Evolutionary conservation across 2,329 filamentous ascomycete genomes (phyloP), one percentile per base, ranked within the genome.

Genomic region (Microascus cirrosus): DNA sequence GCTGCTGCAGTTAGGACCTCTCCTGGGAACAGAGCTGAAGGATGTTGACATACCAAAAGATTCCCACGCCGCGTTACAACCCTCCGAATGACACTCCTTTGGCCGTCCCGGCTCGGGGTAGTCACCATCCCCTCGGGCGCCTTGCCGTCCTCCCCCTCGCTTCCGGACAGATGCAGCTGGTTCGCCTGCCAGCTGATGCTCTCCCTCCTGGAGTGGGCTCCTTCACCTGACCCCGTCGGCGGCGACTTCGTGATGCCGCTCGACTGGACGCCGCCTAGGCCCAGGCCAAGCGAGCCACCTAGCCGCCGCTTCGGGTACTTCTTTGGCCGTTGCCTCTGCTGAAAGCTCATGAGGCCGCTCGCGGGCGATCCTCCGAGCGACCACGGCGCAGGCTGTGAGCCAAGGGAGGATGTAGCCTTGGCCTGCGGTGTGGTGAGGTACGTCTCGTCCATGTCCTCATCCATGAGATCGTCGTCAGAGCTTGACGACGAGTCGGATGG

Each of bases 171-270:
- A 62, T 94, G 87, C 22, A 96, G 74, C 65, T 95, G 90, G 63
- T 94, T 92, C 18, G 92, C 92, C 42, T 92, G 90, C 75, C 94
- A 85, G 63, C 89, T 95, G 60, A 97, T 85, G 69, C 90, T 96
- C 70, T 96, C 92, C 51, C 93, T 80, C 52, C 93, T 81, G 10
- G 87, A 80, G 45, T 79, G 76, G 3, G 74, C 62, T 45, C 71
- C 61, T 63, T 68, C 61, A 6, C 59, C 60, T 54, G 70, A 65
- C 32, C 70, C 70, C 58, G 71, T 75, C 10, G 92, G 89, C 11
- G 93, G 91, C 18, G 91, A 96, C 59, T 84, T 85, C 12, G 90
- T 89, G 0, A 86, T 56, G 20, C 54, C 60, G 28, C 25, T 50
- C 3, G 57, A 35, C n/a, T 42, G 20, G 71, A 68, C 11, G 72